Evolutionary conservation across 176 grass and related monocot species (phyloP).

Genomic region (Phoenix roebelenii): DNA sequence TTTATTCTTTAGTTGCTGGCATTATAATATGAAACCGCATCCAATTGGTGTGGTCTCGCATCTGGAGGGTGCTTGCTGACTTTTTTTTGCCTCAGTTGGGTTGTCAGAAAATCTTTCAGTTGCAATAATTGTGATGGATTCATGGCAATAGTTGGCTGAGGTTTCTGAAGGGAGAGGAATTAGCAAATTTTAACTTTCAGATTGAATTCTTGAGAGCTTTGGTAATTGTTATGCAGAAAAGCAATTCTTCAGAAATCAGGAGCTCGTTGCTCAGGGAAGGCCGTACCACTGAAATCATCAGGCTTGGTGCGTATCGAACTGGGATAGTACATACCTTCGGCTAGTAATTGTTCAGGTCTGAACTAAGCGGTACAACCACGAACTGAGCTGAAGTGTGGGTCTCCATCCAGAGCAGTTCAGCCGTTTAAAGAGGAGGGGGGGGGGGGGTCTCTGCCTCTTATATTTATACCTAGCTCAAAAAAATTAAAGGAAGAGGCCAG

Average conservation of each 20-base stretch:
- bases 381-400: too few relatives aligned
- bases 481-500: too few relatives aligned
- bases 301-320: slow-evolving; percentile 38
- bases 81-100: slow-evolving; percentile 75
- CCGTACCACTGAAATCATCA: slow-evolving; percentile 57
- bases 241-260: slow-evolving; percentile 65
- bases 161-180: slow-evolving; percentile 89
- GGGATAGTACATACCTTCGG: slow-evolving; percentile 28
- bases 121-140: slow-evolving; percentile 96
- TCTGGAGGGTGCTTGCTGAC: slow-evolving; percentile 83
- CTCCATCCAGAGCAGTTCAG: too few relatives aligned
- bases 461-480: too few relatives aligned
- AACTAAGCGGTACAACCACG: too few relatives aligned
- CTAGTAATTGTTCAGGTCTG: too few relatives aligned
- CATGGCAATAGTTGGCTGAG: slow-evolving; percentile 78
- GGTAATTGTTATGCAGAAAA: slow-evolving; percentile 80
- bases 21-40: slow-evolving; percentile 91
- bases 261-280: slow-evolving; percentile 55
- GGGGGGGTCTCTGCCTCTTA: too few relatives aligned
- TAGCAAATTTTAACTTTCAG: slow-evolving; percentile 93
- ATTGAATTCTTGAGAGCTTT: slow-evolving; percentile 93
- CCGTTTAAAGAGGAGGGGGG: too few relatives aligned
- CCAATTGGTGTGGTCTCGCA: slow-evolving; percentile 84
- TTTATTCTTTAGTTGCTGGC: slow-evolving; percentile 47
- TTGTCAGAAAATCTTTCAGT: slow-evolving; percentile 86